Base-by-base conservation (phyloP, 2,329 filamentous ascomycete species). In the Ceratocystis cacaofunesta region DNA sequence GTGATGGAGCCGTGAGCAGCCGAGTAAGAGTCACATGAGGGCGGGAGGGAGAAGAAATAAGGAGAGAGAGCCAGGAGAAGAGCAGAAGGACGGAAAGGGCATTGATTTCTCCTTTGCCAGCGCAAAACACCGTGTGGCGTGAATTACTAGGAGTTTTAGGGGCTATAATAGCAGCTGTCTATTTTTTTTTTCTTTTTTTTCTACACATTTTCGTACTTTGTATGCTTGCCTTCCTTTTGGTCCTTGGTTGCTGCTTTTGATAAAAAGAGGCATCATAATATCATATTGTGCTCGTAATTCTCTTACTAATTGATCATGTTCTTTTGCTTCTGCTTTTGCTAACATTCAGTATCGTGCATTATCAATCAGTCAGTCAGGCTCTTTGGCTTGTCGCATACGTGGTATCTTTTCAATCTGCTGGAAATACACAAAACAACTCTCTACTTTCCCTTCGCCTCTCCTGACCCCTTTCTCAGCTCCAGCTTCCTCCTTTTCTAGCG, bases 1-100 rank as follows among this genome's bases (percentile, higher is more conserved):
- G 71, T 75, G 66, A 84, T 84, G 80, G 80, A 82, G 69, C 75
- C 82, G 70, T 73, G 76, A 50, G 70, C 80, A 68, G 46, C 55
- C 60, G 69, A 52, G 65, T 55, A n/a, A n/a, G 62, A 61, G 36
- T 61, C 46, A 62, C 61, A n/a, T 10, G 25, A 15, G 52, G 22
- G 52, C 1, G 10, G 52, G 22, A 6, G 12, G 36, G 36, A 41
- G 36, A 15, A 41, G 36, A 15, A 15, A 36, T 36, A 12, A 41
- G 36, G 36, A 36, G 8, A 41, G 36, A 41, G 36, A 4, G 10
- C 2, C 8, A 1, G 36, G 8, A 41, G 36, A 41, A 36, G 32
- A 36, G 3, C 32, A 36, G 32, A 36, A 41, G 36, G 36, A 12
- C 3, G 36, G 36, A 41, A 41, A 5, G 52, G 52, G 52, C 8